Percentiles rank a stretch among this genome's conserved stretches.
Conservation (phyloP, 2,329 filamentous ascomycete genomes). For the Ophiostoma novo-ulmi region DNA sequence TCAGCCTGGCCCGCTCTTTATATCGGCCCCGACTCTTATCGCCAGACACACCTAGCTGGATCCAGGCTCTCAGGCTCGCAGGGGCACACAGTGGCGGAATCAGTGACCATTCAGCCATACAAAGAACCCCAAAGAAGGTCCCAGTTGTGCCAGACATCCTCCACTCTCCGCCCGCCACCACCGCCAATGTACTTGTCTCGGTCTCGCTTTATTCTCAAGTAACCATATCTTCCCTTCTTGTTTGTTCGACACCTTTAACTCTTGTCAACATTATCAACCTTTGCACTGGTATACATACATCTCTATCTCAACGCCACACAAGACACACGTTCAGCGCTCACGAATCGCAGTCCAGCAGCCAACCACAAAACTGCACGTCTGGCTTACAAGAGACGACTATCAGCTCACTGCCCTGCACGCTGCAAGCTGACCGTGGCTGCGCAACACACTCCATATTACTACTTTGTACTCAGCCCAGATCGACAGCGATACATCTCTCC, state of each 20-base stretch:
- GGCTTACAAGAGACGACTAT: slow-evolving; percentile 8
- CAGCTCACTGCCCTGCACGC: slow-evolving; percentile 2
- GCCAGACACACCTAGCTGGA: not conserved
- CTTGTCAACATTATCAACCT: not conserved
- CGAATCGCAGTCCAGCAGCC: not conserved
- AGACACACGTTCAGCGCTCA: not conserved
- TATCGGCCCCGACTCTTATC: slow-evolving; percentile 2
- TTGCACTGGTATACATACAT: not conserved
- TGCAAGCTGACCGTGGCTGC: slow-evolving; percentile 11
- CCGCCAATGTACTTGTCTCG: not conserved
- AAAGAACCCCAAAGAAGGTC: not conserved
- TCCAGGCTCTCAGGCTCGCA: not conserved
- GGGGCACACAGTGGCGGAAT: not conserved
- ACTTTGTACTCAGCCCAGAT: not conserved
- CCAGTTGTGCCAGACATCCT: not conserved
- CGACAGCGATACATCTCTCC: not conserved
- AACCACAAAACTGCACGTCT: not conserved
- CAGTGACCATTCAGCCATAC: not conserved
- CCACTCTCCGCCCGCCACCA: slow-evolving; percentile 4
- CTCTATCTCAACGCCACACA: not conserved
- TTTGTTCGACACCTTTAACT: not conserved
- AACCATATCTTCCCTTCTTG: not conserved
- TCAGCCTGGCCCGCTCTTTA: slow-evolving; percentile 9
- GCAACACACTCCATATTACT: not conserved
- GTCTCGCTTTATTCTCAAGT: not conserved